Evolutionary conservation across 2,329 filamentous ascomycete species (phyloP), one percentile per base, ranked within the genome.

Genomic region (Fusarium multiceps): DNA sequence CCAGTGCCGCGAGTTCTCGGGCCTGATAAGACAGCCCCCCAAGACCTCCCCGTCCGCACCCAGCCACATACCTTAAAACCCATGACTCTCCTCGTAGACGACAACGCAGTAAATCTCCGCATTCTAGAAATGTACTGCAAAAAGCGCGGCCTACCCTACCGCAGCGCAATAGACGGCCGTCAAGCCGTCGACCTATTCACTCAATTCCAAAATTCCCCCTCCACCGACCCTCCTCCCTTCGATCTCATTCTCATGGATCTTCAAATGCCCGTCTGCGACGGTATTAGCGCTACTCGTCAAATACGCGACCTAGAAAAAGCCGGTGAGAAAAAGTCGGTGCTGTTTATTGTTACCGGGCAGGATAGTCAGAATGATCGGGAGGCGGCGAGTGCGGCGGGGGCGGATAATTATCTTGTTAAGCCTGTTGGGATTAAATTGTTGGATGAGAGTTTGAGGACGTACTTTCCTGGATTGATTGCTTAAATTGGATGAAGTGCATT

Each of bases 91-190:
- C 73, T 86, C 1, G 83, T 85, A 0, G 84, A 85, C 63, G 84
- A 85, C 63, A 86, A 85, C 47, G 57, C 80, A 4, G 81, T 85
- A 57, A 86, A 86, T 23, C 78, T 85, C 1, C 82, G 83, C 21
- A 83, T 86, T 27, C 69, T 86, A 28, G 76, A 80, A 20, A 82
- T 84, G 72, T 85, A 84, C 67, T 82, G 84, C 51, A 80, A 81
- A 56, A 81, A 81, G 43, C 77, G 82, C 13, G 78, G 79, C 0
- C 77, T 84, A 25, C 78, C 81, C 18, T 83, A 83, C 27, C 73
- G 78, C 18, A 80, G 79, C 2, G 83, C 83, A 2, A 77, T 78
- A 9, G 81, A 86, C 43, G 83, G 84, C 3, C 74, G 78, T 20
- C 79, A 84, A 72, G 83, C 83, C 3, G 78, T 85, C 12, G 77